Evolutionary conservation across 495 filamentous ascomycete species (phyloP), one percentile per base, ranked within the genome.

Genomic region (Lepidopterella palustris): DNA sequence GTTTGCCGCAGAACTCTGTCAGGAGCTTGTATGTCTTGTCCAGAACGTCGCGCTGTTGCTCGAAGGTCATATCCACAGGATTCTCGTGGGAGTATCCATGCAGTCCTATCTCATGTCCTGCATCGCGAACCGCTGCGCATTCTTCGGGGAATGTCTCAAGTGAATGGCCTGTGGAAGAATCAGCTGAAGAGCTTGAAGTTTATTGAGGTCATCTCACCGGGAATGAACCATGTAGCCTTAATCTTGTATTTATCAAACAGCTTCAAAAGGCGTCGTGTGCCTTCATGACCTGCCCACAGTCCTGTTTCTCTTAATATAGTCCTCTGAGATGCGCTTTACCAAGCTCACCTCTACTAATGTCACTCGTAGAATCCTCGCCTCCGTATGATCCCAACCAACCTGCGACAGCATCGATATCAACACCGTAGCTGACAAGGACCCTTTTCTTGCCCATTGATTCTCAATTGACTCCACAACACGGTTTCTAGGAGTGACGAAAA

Each of bases 171-270:
- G 20, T 24, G 15, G 20, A 15, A 13, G 39, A 20, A 28, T 40
- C 11, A 54, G 18, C 35, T 18, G 21, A 11, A 3, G 51, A 3
- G 13, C 15, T 20, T 32, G 18, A 35, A 50, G 3, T 9, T 35
- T n/a, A 13, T 54, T 1, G 10, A 0, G 13, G 49, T 9, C 15
- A 50, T 15, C 39, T 45, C 45, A 58, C 61, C 61, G 0, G 87
- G 88, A 59, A 92, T 90, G 71, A 92, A 91, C 84, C 86, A 91
- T 5, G 87, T 88, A 11, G 85, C 81, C 72, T 87, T 90, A 75
- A 92, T 92, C 58, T 84, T 81, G 77, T 90, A 86, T 69, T 88
- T 89, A 6, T 84, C 78, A 69, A 90, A 88, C 1, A 92, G 70
- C 61, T 87, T 89, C 8, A 92, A 78, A 2, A 92, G 74, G 8